These are phyloP conservation scores for Oryza coarctata DNA, from an alignment of 176 grass and related monocot genomes.

Conservation along the genomic window DNA sequence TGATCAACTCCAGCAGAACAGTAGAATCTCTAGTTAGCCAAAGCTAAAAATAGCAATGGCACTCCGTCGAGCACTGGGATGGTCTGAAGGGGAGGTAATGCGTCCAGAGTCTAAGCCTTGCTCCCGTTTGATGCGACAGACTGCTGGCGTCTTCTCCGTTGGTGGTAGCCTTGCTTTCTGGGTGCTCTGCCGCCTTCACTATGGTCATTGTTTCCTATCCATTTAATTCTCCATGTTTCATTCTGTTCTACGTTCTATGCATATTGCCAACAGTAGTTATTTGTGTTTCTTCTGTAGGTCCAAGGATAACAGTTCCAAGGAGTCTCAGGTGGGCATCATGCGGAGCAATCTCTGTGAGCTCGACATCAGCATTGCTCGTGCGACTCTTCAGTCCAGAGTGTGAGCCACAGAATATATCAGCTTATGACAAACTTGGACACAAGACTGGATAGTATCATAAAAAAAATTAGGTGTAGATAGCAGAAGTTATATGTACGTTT, in stretches of 20 bases:
- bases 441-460: conserved; percentile 11
- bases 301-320: conserved; percentile 70
- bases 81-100: conserved; percentile 94
- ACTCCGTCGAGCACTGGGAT: conserved; percentile 53
- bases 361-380: conserved; percentile 57
- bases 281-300: conserved; percentile 45
- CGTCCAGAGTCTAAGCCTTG: conserved; percentile 79
- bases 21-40: background rate
- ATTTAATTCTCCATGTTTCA: background rate
- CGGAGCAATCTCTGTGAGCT: conserved; percentile 61
- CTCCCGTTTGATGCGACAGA: conserved; percentile 73
- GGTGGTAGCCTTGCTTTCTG: conserved; percentile 72
- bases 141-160: conserved; percentile 77
- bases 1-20: background rate
- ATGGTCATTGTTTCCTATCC: conserved; percentile 36
- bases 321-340: conserved; percentile 82
- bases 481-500: background rate
- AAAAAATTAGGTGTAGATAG: background rate
- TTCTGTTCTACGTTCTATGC: background rate
- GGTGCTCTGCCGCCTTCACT: conserved; percentile 83
- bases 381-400: conserved; percentile 82
- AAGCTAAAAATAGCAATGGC: conserved; percentile 43
- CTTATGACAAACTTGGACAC: conserved; percentile 54
- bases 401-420: conserved; percentile 82
- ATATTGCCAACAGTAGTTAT: background rate